Evolutionary conservation across 164 flowering plant genomes (phyloP), one percentile per base, ranked within the genome.

Genomic region (Macadamia integrifolia): DNA sequence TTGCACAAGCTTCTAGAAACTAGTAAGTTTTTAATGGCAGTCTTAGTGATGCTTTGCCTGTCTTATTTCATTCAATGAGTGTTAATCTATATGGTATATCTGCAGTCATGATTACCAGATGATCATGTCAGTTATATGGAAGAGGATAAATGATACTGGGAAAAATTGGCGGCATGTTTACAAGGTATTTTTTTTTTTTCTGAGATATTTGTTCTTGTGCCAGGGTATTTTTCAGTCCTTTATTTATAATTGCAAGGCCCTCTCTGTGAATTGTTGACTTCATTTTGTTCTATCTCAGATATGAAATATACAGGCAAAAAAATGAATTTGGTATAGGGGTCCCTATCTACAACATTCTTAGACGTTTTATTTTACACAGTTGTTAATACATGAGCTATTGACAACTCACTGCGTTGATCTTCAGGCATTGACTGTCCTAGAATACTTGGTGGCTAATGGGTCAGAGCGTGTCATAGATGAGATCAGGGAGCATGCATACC

Each of bases 81-180:
- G 31, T 61, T 69, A 9, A 55, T 62, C 69, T 62, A 23, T 28
- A 15, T 3, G 15, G 68, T 12, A 30, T 71, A 48, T 69, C 12
- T 80, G 80, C 85, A 95, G 99, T 72, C 85, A 89, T 70, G 98
- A 95, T 65, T 91, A 89, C 78, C 99, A 95, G 76, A 87, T 91
- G 92, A 91, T 95, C 72, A 92, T 95, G 96, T 60, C 85, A 6
- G 86, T 93, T 43, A 69, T 93, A 50, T 95, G 99, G 99, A 95
- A 91, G 77, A 80, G 98, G 57, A 80, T 89, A 18, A 95, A 82
- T 79, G 98, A 93, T 71, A 92, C 93, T 77, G 98, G 99, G 57
- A 95, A 95, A 76, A 95, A 95, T 77, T 95, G 99, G 99, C 86
- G 99, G 72, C 99, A 95, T 83, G 99, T 95, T 30, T 93, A 92